Percentiles rank a stretch among this genome's conserved stretches.
Evolutionary conservation across 768 basidiomycete species (phyloP).

Genomic region (Melanogaster broomeanus): DNA sequence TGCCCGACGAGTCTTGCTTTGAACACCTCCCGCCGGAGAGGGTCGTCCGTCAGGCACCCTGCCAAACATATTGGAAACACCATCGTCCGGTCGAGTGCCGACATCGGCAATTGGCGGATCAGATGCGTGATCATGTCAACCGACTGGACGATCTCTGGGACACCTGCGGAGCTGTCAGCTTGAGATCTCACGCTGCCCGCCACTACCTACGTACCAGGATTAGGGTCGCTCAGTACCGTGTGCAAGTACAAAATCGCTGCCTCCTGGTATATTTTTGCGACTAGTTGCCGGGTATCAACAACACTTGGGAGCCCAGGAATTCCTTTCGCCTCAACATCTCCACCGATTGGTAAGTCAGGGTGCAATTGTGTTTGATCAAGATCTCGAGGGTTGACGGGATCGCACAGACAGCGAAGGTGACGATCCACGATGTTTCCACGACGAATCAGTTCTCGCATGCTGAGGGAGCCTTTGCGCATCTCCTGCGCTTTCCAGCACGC

Average conservation of each 20-base stretch:
- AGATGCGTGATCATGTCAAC: conserved; percentile 56
- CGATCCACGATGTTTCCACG: conserved; percentile 75
- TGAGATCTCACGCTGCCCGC: not conserved
- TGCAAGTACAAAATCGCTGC: conserved; percentile 67
- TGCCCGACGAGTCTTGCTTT: conserved; percentile 55
- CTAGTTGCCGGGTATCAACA: conserved; percentile 49
- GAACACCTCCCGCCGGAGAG: conserved; percentile 55
- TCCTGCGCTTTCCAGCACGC: conserved; percentile 75
- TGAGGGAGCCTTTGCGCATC: conserved; percentile 63
- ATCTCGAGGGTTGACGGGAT: conserved; percentile 31
- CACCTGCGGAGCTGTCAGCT: conserved; percentile 45
- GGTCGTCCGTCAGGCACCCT: conserved; percentile 73
- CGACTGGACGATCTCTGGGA: conserved; percentile 66
- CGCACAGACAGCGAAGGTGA: conserved; percentile 50
- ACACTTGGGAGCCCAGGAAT: conserved; percentile 30
- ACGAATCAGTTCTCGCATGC: conserved; percentile 71
- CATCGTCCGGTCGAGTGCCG: conserved; percentile 64
- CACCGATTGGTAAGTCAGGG: conserved; percentile 35
- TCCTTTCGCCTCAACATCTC: conserved; percentile 21
- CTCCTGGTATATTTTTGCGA: conserved; percentile 65
- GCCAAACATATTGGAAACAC: conserved; percentile 76
- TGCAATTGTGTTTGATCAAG: conserved; percentile 41
- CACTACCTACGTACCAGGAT: conserved; percentile 56
- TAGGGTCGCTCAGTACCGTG: conserved; percentile 65
- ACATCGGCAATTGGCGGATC: conserved; percentile 54